These are phyloP conservation scores for Bryoerythrophyllum caledonicum DNA, from an alignment of 225 moss, liverwort and hornwort genomes.

Conservation along the genomic window DNA sequence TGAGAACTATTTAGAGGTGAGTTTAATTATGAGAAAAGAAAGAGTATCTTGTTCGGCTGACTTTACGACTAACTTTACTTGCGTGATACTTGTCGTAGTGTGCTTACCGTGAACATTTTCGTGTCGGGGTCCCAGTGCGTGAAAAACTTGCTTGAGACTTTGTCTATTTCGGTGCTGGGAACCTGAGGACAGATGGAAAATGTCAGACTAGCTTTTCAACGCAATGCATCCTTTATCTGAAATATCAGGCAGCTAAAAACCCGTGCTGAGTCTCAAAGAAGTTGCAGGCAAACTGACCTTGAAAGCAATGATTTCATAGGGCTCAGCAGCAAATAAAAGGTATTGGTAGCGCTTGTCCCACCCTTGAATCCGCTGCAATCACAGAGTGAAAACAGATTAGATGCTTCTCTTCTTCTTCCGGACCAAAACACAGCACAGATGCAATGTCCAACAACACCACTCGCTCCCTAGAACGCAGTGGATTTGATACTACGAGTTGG, in stretches of 20 bases:
- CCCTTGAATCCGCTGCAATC: slow-evolving; percentile 89
- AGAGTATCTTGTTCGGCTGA: too few species aligned
- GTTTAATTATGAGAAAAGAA: too few species aligned
- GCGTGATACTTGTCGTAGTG: background rate
- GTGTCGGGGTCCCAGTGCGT: slow-evolving; percentile 97
- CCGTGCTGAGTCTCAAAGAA: background rate
- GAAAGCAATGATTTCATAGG: slow-evolving; percentile 95
- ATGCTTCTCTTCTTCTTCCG: background rate
- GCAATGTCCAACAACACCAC: background rate
- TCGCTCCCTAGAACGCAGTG: background rate
- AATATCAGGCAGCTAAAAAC: background rate
- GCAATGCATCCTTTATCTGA: background rate
- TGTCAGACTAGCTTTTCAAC: background rate
- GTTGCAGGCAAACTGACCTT: slow-evolving; percentile 51
- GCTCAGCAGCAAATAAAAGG: slow-evolving; percentile 93
- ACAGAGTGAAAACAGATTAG: background rate
- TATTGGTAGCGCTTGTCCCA: slow-evolving; percentile 99
- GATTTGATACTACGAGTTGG: too few species aligned
- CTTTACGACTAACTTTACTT: background rate
- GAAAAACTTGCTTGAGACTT: slow-evolving; percentile 89
- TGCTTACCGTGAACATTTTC: slow-evolving; percentile 95
- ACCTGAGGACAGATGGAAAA: slow-evolving; percentile 47
- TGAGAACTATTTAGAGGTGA: too few species aligned
- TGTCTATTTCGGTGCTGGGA: slow-evolving; percentile 98
- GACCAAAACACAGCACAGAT: background rate